Evolutionary conservation across 768 basidiomycete species (phyloP).

Genomic region (Cyathus striatus): DNA sequence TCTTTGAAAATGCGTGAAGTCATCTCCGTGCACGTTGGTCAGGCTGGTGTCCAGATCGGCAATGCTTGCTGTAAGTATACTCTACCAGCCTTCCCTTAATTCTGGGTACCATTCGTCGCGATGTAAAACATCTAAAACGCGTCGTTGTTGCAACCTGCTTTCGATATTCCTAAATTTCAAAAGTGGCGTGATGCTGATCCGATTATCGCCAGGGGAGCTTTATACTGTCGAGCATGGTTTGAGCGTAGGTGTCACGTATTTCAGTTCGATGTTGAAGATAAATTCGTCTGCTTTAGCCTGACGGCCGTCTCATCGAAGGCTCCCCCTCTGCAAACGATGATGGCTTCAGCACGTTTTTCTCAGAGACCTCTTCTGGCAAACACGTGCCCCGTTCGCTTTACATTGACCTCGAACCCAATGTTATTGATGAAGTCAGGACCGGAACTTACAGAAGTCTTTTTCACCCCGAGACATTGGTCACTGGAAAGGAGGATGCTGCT

Average conservation of each 20-base stretch:
- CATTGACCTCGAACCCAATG: conserved; percentile 95
- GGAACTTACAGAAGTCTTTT: conserved; percentile 96
- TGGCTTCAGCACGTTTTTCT: conserved; percentile 99
- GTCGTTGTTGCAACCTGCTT: conserved; percentile 18
- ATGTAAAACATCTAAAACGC: conserved; percentile 21
- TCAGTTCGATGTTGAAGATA: conserved; percentile 5
- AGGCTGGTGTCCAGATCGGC: conserved; percentile 97
- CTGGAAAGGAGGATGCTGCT: conserved; percentile 98
- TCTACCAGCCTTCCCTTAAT: conserved; percentile 10
- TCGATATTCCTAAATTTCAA: conserved; percentile 10
- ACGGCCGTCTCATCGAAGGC: conserved; percentile 83
- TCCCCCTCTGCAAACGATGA: conserved; percentile 73
- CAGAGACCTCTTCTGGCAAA: conserved; percentile 94
- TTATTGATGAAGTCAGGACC: conserved; percentile 94
- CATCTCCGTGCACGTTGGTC: conserved; percentile 97
- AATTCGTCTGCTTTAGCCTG: conserved; percentile 65
- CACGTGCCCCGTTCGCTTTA: conserved; percentile 97
- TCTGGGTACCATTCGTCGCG: conserved; percentile 9
- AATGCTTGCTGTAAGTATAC: conserved; percentile 93
- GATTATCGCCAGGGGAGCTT: conserved; percentile 78
- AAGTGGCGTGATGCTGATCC: conserved; percentile 33
- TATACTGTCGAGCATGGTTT: conserved; percentile 99
- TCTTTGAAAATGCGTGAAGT: conserved; percentile 79
- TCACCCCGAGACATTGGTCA: conserved; percentile 98
- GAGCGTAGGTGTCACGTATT: conserved; percentile 56